These are phyloP conservation scores for Coemansia sp. DNA, from an alignment of 192 early-diverging fungal genomes.

Conservation along the genomic window DNA sequence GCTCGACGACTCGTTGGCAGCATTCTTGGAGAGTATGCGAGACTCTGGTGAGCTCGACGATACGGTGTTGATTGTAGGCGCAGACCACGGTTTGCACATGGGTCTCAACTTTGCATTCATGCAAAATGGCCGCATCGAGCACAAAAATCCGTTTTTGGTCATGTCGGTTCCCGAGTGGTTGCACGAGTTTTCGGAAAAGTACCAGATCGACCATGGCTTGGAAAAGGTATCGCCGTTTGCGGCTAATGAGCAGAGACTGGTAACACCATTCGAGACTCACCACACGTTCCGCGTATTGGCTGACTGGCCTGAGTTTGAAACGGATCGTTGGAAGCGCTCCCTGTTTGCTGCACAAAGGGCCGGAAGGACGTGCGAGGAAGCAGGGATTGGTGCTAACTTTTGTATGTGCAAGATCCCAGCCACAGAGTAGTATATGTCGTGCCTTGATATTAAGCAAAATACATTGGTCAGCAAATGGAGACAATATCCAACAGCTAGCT, in stretches of 20 bases:
- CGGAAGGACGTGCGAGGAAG: constrained; percentile 38
- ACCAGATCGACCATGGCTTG: constrained; percentile 12
- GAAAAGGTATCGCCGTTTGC: constrained; percentile 31
- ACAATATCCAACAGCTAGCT: no score
- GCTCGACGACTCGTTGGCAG: constrained; percentile 26
- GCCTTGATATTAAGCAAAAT: no score
- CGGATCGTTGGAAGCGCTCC: constrained; percentile 26
- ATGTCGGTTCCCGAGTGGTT: constrained; percentile 43
- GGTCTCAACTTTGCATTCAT: constrained; percentile 48
- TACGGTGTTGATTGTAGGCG: constrained; percentile 35
- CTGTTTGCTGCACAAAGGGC: constrained; percentile 31
- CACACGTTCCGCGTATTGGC: constrained; percentile 42
- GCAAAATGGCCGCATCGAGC: constrained; percentile 48
- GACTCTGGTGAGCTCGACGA: constrained; percentile 46
- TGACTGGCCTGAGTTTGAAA: constrained; percentile 37
- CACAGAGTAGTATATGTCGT: not conserved
- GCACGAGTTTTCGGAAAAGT: constrained; percentile 29
- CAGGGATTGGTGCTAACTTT: constrained; percentile 34
- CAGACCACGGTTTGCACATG: constrained; percentile 54
- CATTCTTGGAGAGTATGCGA: constrained; percentile 29
- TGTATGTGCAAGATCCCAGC: constrained; percentile 37
- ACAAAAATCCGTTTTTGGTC: constrained; percentile 48
- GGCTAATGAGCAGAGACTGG: constrained; percentile 46
- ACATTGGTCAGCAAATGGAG: no score
- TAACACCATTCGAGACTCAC: constrained; percentile 44